phyloP scores from a whole-genome alignment of 192 early-diverging fungal species.

The Spinellus fusiger region DNA sequence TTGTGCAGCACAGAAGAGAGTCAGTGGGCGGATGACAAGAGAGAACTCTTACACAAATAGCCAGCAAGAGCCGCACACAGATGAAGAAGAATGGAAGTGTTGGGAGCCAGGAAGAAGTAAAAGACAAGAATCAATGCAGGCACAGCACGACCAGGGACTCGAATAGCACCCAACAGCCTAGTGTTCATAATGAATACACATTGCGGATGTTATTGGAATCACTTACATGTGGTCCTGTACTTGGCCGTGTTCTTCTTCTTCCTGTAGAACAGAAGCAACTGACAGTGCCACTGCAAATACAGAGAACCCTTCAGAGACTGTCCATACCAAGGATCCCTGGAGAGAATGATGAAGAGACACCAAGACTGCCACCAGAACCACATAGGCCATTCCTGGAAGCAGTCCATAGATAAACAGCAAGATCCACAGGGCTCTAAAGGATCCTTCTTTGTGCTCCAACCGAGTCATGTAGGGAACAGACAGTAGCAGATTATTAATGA shows the following conservation, averaged over 20 bases:
- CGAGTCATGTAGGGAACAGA: slow-evolving; percentile 1
- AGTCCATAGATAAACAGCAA: neutral
- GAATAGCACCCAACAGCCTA: slow-evolving; percentile 15
- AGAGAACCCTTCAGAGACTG: slow-evolving; percentile 4
- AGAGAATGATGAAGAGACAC: neutral
- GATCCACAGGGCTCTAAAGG: slow-evolving; percentile 1
- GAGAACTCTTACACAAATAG: slow-evolving; percentile 15
- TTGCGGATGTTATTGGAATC: neutral
- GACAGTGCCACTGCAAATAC: neutral
- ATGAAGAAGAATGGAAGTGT: slow-evolving; percentile 11
- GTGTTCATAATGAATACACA: neutral
- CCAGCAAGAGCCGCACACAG: neutral
- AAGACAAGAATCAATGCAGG: slow-evolving; percentile 11
- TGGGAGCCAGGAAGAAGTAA: slow-evolving; percentile 19
- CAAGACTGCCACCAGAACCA: neutral
- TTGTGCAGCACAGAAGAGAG: neutral
- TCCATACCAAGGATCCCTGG: neutral
- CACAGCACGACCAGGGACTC: neutral
- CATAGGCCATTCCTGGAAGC: slow-evolving; percentile 11
- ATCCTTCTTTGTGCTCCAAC: slow-evolving; percentile 9
- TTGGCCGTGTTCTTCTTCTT: neutral
- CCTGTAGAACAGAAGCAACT: neutral
- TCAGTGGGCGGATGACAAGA: neutral
- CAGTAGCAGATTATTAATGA: neutral
- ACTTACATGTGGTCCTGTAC: too few relatives aligned